Evolutionary conservation across 2,329 filamentous ascomycete genomes (phyloP), one percentile per base, ranked within the genome.

Genomic region (Beauveria varroae): DNA sequence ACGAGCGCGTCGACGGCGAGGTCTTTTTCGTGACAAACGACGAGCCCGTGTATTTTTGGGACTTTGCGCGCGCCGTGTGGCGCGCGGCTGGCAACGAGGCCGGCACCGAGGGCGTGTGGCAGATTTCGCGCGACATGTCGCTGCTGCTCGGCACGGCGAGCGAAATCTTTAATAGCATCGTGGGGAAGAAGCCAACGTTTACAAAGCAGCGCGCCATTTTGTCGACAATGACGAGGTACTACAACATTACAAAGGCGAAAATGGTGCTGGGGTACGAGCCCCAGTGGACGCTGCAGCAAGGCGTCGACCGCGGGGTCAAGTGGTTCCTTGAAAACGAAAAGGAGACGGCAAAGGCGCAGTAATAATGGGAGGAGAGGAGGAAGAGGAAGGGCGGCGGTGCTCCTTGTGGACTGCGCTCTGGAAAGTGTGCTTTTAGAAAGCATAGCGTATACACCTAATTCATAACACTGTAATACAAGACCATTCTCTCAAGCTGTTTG

Each of bases 21-120:
- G 87, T 87, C 56, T 93, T 98, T 78, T 86, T 96, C 76, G 85
- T 98, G 70, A 95, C 91, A 62, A 98, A 98, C 73, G 90, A 92
- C 74, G 80, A 86, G 67, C 93, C 93, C 5, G 81, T 96, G 22
- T 93, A 93, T 73, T 96, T 96, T 75, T 96, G 95, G 86, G 91
- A 96, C 74, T 89, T 96, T 71, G 85, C 89, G 63, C 83, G 90
- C 46, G 85, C 86, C 44, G 81, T 96, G 52, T 98, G 91, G 91
- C 77, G 76, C 65, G 81, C 79, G 47, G 83, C 83, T 12, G 85
- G 85, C 41, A 78, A 74, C 61, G 71, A 76, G 8, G 74, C 75
- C 62, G 83, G 83, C 22, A 81, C 78, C 5, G 78, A 79, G 55
- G 75, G 80, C 65, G 82, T 83, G 59, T 85, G 84, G 82, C 71